Evolutionary conservation across 345 rosid genomes (phyloP), one percentile per base, ranked within the genome.

Genomic region (Angophora floribunda): DNA sequence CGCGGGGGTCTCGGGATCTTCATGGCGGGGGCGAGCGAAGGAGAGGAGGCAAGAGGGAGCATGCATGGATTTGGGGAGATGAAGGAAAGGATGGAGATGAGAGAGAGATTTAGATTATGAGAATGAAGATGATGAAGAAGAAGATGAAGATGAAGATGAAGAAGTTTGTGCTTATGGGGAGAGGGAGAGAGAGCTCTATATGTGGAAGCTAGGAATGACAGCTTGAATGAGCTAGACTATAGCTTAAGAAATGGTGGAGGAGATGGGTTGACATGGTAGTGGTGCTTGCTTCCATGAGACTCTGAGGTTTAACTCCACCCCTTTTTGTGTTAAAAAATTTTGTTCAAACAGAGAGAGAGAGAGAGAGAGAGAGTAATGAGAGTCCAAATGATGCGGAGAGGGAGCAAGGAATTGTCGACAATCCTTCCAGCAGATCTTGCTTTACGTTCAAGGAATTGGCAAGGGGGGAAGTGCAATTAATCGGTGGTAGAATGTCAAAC

Each of bases 401-500:
- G 91, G 85, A 90, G 93, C 90, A 91, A 88, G 63, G 88, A 53
- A 36, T 47, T 88, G 92, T 91, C 75, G 91, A 91, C 82, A 86
- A 87, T 88, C 87, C 86, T 88, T 86, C 91, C 94, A 88, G 90
- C 88, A 93, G 88, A 92, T 88, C 92, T 95, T 92, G 93, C 97
- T 95, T 95, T 92, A 89, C 94, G 96, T 93, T 95, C 90, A 96
- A 95, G 96, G 79, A 92, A 94, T 89, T 86, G 50, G 32, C 61
- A 55, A 19, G 36, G 3, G 44, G 36, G 3, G 44, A 24, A 85
- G 55, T 30, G 84, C 84, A 75, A 41, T 75, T 21, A 75, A 75
- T 75, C 49, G 84, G 84, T 41, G 45, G 49, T 75, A 3, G 84
- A 75, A 75, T 89, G 95, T 94, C 97, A 95, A 93, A 93, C 92